Base-by-base conservation (phyloP, 306 rosid species). In the Aeschynomene evenia region DNA sequence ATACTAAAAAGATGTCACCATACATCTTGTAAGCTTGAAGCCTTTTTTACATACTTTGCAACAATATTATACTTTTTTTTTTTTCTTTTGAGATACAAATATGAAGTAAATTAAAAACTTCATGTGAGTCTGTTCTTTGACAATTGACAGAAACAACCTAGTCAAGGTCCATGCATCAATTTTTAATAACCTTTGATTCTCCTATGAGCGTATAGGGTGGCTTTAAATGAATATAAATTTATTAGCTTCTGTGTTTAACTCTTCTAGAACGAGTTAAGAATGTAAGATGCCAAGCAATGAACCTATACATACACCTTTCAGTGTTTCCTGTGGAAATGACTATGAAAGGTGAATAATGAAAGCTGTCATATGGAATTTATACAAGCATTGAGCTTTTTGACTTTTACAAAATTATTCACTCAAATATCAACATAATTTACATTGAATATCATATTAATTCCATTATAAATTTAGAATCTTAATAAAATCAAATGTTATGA, bases 281-380 rank as follows among this genome's bases (percentile, higher is more conserved):
- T n/a, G 63, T 9, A 50, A 65, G 78, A 71, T 72, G 70, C 75
- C 40, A 21, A 75, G 51, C 73, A 76, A 66, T 60, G 75, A 73
- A 76, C 64, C 74, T 70, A 3, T 70, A 3, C n/a, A n/a, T 56
- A 56, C 71, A 14, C 37, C 66, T 65, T 63, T 59, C 48, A 19
- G 21, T 51, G 53, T 37, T 58, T 55, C 42, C 19, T 13, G 13
- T 13, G 80, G 58, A 21, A 49, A 45, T 50, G 72, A 77, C 81
- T n/a, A 42, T 53, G 81, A 80, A 81, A 79, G 70, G 59, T 66
- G 23, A 66, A 61, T 31, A 66, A 61, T 31, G 81, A 81, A 81
- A 81, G 78, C 67, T 60, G 29, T 62, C 62, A 15, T 36, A 23
- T 51, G 52, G 78, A 80, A 74, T 78, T 53, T 36, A 19, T n/a